Conservation (phyloP, 306 rosid genomes). For the Psophocarpus tetragonolobus region DNA sequence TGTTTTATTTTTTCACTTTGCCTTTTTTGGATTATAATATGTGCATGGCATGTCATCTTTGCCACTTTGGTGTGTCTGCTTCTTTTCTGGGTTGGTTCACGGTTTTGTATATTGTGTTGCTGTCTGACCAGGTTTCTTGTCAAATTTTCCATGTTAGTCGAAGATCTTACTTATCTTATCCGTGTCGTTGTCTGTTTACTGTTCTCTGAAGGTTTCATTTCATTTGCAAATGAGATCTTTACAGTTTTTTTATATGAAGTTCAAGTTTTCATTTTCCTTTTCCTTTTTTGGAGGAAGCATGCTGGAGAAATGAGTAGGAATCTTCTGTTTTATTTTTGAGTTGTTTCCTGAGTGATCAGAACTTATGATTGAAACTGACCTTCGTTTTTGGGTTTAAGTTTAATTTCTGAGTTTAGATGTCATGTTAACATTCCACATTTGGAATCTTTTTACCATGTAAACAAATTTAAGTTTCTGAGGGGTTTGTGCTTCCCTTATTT, state of each 20-base stretch:
- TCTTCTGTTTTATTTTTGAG: neutral
- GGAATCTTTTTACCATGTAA: constrained; percentile 9
- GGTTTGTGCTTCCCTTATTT: constrained; percentile 3
- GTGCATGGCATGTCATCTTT: constrained; percentile 71
- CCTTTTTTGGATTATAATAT: constrained; percentile 17
- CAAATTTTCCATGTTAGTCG: neutral
- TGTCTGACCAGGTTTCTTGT: neutral
- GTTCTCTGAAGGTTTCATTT: constrained; percentile 32
- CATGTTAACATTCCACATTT: constrained; percentile 35
- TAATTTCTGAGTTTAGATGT: constrained; percentile 36
- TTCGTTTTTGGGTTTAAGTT: constrained; percentile 10
- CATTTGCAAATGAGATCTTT: constrained; percentile 32
- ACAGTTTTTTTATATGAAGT: neutral
- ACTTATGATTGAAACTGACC: constrained; percentile 18
- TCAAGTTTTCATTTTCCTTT: neutral
- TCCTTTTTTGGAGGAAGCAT: constrained; percentile 25
- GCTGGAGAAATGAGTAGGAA: constrained; percentile 1
- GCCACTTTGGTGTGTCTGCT: constrained; percentile 14
- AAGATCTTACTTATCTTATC: constrained; percentile 29
- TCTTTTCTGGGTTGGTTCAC: constrained; percentile 36
- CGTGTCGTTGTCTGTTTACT: constrained; percentile 37
- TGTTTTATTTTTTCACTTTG: neutral
- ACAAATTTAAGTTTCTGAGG: constrained; percentile 17
- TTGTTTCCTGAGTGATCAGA: constrained; percentile 35
- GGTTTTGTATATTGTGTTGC: constrained; percentile 18